Evolutionary conservation across 2,329 filamentous ascomycete genomes (phyloP).

Genomic region (Byssochlamys sp.): DNA sequence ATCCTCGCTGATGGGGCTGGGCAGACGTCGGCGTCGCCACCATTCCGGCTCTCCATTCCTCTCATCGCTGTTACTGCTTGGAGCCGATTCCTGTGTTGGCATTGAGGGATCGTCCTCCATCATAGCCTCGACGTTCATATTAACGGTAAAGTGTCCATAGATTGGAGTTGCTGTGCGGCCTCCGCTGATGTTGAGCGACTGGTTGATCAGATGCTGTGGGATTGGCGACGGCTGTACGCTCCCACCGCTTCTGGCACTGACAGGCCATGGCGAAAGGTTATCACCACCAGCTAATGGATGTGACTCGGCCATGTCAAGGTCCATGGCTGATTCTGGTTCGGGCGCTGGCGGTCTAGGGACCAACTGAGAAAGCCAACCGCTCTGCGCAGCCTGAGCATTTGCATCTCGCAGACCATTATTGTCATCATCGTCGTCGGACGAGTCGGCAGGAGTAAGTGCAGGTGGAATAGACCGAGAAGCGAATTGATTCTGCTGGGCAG

Average conservation of each 20-base stretch:
- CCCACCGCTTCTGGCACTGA: constrained; percentile 9
- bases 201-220: constrained; percentile 17
- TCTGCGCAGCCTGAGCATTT: constrained; percentile 3
- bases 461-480: constrained; percentile 12
- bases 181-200: constrained; percentile 23
- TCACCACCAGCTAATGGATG: constrained; percentile 11
- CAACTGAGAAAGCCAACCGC: constrained; percentile 1
- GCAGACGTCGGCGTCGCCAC: constrained; percentile 21
- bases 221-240: constrained; percentile 20
- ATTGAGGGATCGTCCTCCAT: constrained; percentile 2
- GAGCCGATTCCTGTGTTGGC: background rate
- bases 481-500: constrained; percentile 10
- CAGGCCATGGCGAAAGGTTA: constrained; percentile 13
- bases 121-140: constrained; percentile 11
- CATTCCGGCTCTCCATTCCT: constrained; percentile 9
- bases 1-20: constrained; percentile 33
- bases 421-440: constrained; percentile 26
- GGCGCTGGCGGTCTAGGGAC: constrained; percentile 3
- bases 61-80: background rate
- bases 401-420: constrained; percentile 5
- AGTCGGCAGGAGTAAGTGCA: constrained; percentile 27
- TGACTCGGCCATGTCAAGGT: constrained; percentile 20
- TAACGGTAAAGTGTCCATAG: constrained; percentile 19
- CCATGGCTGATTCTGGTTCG: constrained; percentile 13
- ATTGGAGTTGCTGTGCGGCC: constrained; percentile 20